Evolutionary conservation across 352 stramenopile genomes (phyloP), one percentile per base, ranked within the genome.

Genomic region (Phytophthora sansomeana): DNA sequence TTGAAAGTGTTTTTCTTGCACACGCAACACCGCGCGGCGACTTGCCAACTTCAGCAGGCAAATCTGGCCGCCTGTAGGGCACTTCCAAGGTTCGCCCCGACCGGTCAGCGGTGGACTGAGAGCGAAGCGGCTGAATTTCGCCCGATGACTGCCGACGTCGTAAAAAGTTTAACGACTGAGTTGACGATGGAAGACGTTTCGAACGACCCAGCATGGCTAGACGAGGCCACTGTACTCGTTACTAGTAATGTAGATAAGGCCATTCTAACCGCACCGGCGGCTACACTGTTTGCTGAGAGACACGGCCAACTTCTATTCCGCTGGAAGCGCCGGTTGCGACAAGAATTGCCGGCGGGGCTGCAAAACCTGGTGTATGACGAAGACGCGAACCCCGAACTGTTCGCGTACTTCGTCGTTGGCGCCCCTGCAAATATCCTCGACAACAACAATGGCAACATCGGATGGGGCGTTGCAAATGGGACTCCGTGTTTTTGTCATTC

Each of bases 181-280:
- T 28, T 70, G 5, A 36, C 30, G 3, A 14, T 32, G 24, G 24
- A 42, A 21, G 30, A 39, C 11, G 16, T 70, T 28, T 9, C 19
- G 19, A 5, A 9, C 3, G 54, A 70, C 30, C 47, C 29, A 35
- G 47, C 16, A 26, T 70, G 46, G 53, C 8, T 63, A 13, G 36
- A 60, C 41, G 53, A 69, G 2, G 48, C 47, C 26, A 48, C 39
- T 13, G 54, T 58, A 33, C 24, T 70, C 5, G 54, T 70, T 4
- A 70, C 62, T 13, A 64, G 33, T 17, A 70, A 70, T 16, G 35
- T 63, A 24, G 61, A 69, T 16, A 58, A 59, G 29, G 29, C 53
- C 13, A 41, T 64, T 10, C 13, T 41, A 17, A 41, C 35, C 2
- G 14, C 35, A 4, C 14, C 11, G 10, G 35, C 11, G 10, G 11